Evolutionary conservation across 495 filamentous ascomycete species (phyloP).

Genomic region (Neurospora sp.): DNA sequence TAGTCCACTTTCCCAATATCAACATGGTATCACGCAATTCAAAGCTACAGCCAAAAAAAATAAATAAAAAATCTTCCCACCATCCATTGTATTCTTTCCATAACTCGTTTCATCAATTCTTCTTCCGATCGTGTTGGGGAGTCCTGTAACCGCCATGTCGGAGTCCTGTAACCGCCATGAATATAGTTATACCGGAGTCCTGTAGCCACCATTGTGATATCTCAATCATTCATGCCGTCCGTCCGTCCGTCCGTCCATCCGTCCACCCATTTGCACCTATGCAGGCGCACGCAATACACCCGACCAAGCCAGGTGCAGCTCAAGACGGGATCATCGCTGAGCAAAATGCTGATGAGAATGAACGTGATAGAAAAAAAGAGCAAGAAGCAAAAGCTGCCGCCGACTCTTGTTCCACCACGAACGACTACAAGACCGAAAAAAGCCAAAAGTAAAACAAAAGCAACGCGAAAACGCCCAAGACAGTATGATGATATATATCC

Average conservation of each 20-base stretch:
- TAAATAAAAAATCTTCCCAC: neutral
- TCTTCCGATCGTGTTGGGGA: neutral
- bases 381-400: neutral
- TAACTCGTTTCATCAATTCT: neutral
- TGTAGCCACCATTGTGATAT: neutral
- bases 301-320: neutral
- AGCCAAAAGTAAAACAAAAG: neutral
- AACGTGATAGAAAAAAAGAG: neutral
- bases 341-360: neutral
- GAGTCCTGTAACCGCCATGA: neutral
- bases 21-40: neutral
- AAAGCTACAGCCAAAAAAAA: neutral
- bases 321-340: neutral
- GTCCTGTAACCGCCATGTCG: neutral
- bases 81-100: neutral
- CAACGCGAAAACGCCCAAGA: neutral
- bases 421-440: neutral
- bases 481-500: slow-evolving; percentile 3
- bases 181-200: neutral
- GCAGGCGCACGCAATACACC: neutral
- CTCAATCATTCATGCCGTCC: neutral
- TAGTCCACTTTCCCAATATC: neutral
- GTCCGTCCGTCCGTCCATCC: neutral
- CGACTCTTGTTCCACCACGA: neutral
- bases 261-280: neutral